Base-by-base conservation (phyloP, 768 basidiomycete genomes). In the Leccinum olivaceopallidum region DNA sequence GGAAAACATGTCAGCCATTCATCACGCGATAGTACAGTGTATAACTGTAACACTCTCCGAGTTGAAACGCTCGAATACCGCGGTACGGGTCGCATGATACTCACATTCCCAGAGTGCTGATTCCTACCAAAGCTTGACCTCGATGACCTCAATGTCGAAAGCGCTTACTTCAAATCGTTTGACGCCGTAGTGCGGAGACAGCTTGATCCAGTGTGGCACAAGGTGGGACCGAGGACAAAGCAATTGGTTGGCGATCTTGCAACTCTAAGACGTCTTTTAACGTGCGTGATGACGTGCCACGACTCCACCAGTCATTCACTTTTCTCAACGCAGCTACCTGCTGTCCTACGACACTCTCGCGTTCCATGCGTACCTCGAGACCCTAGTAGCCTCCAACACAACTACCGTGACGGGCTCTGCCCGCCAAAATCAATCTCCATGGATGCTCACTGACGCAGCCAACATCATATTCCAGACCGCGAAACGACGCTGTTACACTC, bases 171-270 rank as follows among this genome's bases (percentile, higher is more conserved):
- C 73, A 86, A 87, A 39, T 93, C 91, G 1, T 99, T 98, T 68
- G 95, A 98, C 69, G 77, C 83, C 24, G 82, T 96, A 53, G 94
- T 98, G 2, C 85, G 95, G 3, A 84, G 85, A 34, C 94, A 95
- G 67, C 83, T 98, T 8, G 94, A 97, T 72, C 83, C 94, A 0
- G 89, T 97, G 7, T 98, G 97, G 96, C 95, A 98, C 74, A 93
- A 94, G 75, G 95, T 97, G 28, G 94, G 94, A 0, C 87, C 92
- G 1, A 89, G 85, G 61, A 98, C 95, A 5, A 94, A 93, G 67
- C 92, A 94, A 61, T 84, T 98, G 12, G 94, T 98, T 10, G 83
- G 81, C 55, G 96, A 98, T 71, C 83, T 99, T 18, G 87, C 89
- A 0, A 89, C 88, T 2, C 80, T 99, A 1, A 83, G 97, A 1